Conservation (phyloP, 179 eudicot genomes). For the Heliamphora ciliata region DNA sequence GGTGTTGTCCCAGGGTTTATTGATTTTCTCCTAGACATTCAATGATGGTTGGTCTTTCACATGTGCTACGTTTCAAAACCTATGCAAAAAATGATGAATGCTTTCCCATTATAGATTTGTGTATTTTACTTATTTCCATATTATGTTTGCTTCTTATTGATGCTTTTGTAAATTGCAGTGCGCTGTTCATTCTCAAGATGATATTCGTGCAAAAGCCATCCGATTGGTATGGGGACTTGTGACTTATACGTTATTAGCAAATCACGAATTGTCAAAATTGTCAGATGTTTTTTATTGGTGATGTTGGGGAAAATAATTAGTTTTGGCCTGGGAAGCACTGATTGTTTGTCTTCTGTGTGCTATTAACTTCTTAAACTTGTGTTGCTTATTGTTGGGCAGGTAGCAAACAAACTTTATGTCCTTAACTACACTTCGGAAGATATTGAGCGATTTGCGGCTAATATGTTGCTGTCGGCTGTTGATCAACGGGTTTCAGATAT, state of each 20-base stretch:
- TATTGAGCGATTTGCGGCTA: slow-evolving; percentile 72
- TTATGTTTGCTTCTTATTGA: slow-evolving; percentile 14
- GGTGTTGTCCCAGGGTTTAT: neutral
- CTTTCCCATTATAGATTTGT: neutral
- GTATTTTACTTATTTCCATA: neutral
- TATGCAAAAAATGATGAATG: neutral
- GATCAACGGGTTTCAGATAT: slow-evolving; percentile 38
- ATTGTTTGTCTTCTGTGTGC: neutral
- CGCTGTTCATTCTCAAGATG: slow-evolving; percentile 80
- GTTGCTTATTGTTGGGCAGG: slow-evolving; percentile 42
- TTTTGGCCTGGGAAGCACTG: neutral
- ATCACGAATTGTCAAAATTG: neutral
- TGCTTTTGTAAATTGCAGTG: slow-evolving; percentile 57
- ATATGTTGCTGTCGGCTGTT: slow-evolving; percentile 72
- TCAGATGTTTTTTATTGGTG: neutral
- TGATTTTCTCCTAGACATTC: neutral
- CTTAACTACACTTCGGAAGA: slow-evolving; percentile 48
- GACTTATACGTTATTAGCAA: neutral
- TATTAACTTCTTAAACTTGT: slow-evolving; percentile 7
- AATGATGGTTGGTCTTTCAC: neutral
- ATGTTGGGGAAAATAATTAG: slow-evolving; percentile 12
- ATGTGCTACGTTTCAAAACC: neutral
- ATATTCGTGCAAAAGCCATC: slow-evolving; percentile 81
- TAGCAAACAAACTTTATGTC: slow-evolving; percentile 80
- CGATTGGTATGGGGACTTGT: slow-evolving; percentile 60